A percentile compares a stretch with the other conserved stretches of the same genome.
Conservation (phyloP, 140 eudicot genomes). For the Cichorium intybus region DNA sequence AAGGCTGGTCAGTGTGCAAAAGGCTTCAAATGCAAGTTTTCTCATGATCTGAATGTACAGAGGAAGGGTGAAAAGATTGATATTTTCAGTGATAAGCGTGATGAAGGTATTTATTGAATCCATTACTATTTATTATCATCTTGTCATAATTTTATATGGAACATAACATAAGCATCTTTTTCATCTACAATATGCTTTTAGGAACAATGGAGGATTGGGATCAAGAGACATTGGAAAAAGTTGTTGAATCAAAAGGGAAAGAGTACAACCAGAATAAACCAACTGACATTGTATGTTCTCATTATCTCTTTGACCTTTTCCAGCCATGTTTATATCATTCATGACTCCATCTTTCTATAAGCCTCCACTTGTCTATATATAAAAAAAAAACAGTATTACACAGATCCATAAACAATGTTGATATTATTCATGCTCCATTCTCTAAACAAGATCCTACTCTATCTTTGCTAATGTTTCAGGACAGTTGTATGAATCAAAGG, state of each 20-base stretch:
- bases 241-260: slow-evolving; percentile 68
- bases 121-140: background rate
- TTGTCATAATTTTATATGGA: slow-evolving; percentile 9
- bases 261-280: slow-evolving; percentile 92
- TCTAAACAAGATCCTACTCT: slow-evolving; percentile 17
- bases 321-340: background rate
- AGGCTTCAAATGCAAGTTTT: slow-evolving; percentile 81
- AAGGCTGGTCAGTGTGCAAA: slow-evolving; percentile 83
- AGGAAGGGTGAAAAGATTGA: slow-evolving; percentile 90
- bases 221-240: slow-evolving; percentile 76
- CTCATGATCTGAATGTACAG: slow-evolving; percentile 73
- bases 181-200: slow-evolving; percentile 4
- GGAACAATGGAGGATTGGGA: slow-evolving; percentile 94
- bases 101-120: slow-evolving; percentile 41
- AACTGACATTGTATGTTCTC: slow-evolving; percentile 66
- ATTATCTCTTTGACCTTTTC: slow-evolving; percentile 1
- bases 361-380: background rate
- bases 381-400: background rate
- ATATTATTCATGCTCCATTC: background rate
- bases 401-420: background rate
- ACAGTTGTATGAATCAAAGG: slow-evolving; percentile 28
- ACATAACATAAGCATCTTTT: background rate
- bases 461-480: slow-evolving; percentile 33
- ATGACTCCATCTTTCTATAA: background rate
- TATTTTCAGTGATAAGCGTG: slow-evolving; percentile 73